Percentiles rank a stretch among this genome's conserved stretches.
Conservation (phyloP, 345 rosid species). For the Litchi chinensis region DNA sequence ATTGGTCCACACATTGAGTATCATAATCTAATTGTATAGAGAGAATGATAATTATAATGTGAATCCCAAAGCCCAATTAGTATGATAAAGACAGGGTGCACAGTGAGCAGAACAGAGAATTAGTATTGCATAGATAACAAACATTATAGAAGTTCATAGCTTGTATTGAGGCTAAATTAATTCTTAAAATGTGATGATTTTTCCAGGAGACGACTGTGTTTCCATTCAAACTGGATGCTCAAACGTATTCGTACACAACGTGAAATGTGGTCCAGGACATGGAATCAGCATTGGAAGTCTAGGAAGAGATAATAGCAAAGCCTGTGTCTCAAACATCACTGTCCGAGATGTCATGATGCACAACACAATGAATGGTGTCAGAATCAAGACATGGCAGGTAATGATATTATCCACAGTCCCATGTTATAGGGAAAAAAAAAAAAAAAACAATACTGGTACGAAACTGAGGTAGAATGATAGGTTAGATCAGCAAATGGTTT, state of each 20-base stretch:
- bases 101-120: background rate
- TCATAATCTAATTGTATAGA: background rate
- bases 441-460: no score
- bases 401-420: constrained; percentile 12
- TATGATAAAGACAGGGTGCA: background rate
- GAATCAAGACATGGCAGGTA: constrained; percentile 99
- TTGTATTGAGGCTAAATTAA: constrained; percentile 16
- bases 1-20: background rate
- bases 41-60: background rate
- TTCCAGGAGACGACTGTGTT: constrained; percentile 91
- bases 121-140: background rate
- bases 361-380: constrained; percentile 87
- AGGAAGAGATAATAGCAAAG: constrained; percentile 76
- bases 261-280: constrained; percentile 96
- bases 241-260: constrained; percentile 76
- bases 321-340: constrained; percentile 94
- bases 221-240: constrained; percentile 95
- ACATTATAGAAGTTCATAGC: constrained; percentile 2
- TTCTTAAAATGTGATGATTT: constrained; percentile 27
- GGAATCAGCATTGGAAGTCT: constrained; percentile 97
- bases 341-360: constrained; percentile 76
- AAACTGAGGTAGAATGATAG: no score
- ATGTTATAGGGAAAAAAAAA: background rate
- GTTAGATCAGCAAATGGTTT: no score
- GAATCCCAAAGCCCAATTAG: background rate